Evolutionary conservation across 108 stramenopile genomes (phyloP), one percentile per base, ranked within the genome.

Genomic region (Tribonema minus): DNA sequence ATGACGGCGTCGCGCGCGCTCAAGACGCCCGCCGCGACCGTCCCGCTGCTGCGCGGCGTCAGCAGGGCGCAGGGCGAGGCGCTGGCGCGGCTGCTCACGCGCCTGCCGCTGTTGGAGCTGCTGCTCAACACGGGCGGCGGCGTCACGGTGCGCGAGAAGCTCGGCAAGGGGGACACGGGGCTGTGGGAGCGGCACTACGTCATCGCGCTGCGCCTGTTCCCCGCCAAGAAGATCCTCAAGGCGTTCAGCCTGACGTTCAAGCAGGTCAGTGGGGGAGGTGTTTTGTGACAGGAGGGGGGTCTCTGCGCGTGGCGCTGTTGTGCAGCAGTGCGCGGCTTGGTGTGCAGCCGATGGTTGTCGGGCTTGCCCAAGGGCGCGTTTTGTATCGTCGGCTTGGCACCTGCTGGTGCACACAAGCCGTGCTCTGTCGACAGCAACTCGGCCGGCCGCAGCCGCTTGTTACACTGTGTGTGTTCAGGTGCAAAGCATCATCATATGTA

Each of bases 1-100:
- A 99, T 99, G 99, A 98, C 97, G 25, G 99, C 99, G 25, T 95
- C 96, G 1, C 87, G 84, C 39, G 87, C 84, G 36, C 88, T 97
- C 33, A 97, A 77, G 84, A 99, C 98, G 39, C 98, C 98, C 37
- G 90, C 94, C 2, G 97, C 97, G 94, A 92, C 89, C 3, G 91
- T 98, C 1, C 96, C 96, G 3, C 80, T 99, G 32, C 65, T 64
- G 40, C 31, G 73, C 5, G 76, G 70, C 2, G 88, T 94, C 4
- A 72, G 82, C 0, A 91, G 89, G 7, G 67, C 75, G 4, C 79
- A 87, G 72, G 92, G 92, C 25, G 66, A 88, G 29, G 80, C 84
- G 37, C 76, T 95, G 9, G 93, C 95, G 4, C 81, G 91, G 61
- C 68, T 82, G 68, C 79, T 98, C 0, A 90, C 93, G 0, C 84